These are phyloP conservation scores for Kingdonia uniflora DNA, from an alignment of 164 flowering plant genomes.

Conservation along the genomic window DNA sequence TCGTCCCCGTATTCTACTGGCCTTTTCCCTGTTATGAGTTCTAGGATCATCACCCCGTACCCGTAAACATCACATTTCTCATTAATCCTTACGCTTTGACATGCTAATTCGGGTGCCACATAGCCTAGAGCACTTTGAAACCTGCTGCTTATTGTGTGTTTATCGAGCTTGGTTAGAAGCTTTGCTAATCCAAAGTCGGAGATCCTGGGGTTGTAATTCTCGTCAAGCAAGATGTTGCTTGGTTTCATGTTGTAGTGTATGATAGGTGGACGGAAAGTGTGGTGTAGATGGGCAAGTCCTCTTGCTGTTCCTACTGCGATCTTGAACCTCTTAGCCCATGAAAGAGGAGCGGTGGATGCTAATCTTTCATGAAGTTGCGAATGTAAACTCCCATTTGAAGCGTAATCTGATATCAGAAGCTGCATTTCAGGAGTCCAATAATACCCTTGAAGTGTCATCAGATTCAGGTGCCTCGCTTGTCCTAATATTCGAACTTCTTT, in stretches of 20 bases:
- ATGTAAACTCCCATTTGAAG: conserved; percentile 66
- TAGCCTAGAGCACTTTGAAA: conserved; percentile 79
- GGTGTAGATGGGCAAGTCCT: conserved; percentile 85
- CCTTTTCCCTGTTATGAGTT: conserved; percentile 75
- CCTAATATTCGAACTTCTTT: conserved; percentile 66
- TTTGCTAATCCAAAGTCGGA: conserved; percentile 82
- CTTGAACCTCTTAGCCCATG: conserved; percentile 67
- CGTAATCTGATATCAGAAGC: conserved; percentile 69
- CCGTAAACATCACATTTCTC: conserved; percentile 90
- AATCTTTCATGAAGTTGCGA: conserved; percentile 49
- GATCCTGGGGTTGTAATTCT: conserved; percentile 50
- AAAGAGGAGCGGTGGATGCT: conserved; percentile 41
- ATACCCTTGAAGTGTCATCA: conserved; percentile 44
- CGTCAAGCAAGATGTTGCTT: conserved; percentile 80
- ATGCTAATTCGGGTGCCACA: conserved; percentile 86
- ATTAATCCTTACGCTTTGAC: conserved; percentile 76
- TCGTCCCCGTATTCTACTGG: conserved; percentile 95
- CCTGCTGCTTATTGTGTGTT: conserved; percentile 48
- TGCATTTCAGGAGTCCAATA: conserved; percentile 67
- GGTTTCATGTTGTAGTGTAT: conserved; percentile 84
- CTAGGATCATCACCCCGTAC: conserved; percentile 69
- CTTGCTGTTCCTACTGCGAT: conserved; percentile 74
- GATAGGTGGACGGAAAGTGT: conserved; percentile 65
- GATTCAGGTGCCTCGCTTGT: conserved; percentile 72
- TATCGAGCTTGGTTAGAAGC: conserved; percentile 62